Evolutionary conservation across 768 basidiomycete species (phyloP).

Genomic region (Termitomyces sp.): DNA sequence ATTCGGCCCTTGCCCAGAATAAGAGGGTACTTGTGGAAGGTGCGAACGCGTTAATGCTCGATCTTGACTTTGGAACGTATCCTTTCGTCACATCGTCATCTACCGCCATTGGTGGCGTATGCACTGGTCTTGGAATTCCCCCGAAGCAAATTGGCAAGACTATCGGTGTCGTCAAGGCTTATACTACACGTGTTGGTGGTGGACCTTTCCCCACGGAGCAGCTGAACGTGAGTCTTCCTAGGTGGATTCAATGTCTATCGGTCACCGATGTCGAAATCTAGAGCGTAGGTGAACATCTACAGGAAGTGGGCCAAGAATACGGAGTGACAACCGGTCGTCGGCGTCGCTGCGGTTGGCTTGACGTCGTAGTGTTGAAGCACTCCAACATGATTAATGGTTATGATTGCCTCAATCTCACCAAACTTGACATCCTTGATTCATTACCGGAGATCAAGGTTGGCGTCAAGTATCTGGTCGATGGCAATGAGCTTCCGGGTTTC

Average conservation of each 20-base stretch:
- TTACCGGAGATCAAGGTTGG: slow-evolving; percentile 86
- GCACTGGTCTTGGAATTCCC: slow-evolving; percentile 96
- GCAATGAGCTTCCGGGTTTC: slow-evolving; percentile 75
- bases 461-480: slow-evolving; percentile 74
- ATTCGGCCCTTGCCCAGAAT: slow-evolving; percentile 65
- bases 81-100: slow-evolving; percentile 96
- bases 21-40: slow-evolving; percentile 93
- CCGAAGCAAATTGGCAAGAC: slow-evolving; percentile 81
- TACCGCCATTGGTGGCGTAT: slow-evolving; percentile 91
- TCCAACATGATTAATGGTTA: slow-evolving; percentile 96
- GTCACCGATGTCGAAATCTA: slow-evolving; percentile 21
- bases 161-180: slow-evolving; percentile 95
- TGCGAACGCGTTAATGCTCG: slow-evolving; percentile 98
- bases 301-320: slow-evolving; percentile 90
- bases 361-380: slow-evolving; percentile 91
- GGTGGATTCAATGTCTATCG: not conserved
- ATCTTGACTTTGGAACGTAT: slow-evolving; percentile 97
- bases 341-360: slow-evolving; percentile 95
- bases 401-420: slow-evolving; percentile 89
- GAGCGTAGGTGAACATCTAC: slow-evolving; percentile 81
- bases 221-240: slow-evolving; percentile 57
- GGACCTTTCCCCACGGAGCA: slow-evolving; percentile 98
- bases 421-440: slow-evolving; percentile 87
- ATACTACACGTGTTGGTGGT: slow-evolving; percentile 97
- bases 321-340: slow-evolving; percentile 91